phyloP scores from a whole-genome alignment of 2,329 filamentous ascomycete species.

The Colletotrichum sojae region DNA sequence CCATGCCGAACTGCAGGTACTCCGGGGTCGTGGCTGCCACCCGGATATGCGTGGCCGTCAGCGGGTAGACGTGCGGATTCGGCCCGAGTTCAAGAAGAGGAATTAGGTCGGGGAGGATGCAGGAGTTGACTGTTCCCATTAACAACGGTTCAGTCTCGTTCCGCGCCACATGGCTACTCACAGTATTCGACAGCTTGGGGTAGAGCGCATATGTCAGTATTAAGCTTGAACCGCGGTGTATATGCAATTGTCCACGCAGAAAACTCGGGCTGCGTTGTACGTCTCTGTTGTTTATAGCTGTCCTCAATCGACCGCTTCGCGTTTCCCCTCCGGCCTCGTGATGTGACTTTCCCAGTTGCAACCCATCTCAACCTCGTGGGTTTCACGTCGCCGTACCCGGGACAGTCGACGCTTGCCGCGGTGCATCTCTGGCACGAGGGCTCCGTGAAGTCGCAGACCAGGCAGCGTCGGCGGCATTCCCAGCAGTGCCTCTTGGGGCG shows the following conservation, averaged over 20 bases:
- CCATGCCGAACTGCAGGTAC: conserved; percentile 39
- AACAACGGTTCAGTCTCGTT: not conserved
- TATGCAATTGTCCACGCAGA: not conserved
- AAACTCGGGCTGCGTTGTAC: no score
- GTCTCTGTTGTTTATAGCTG: not conserved
- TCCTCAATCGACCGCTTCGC: not conserved
- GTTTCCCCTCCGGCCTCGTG: not conserved
- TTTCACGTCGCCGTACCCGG: conserved; percentile 17
- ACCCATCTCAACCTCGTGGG: conserved; percentile 15
- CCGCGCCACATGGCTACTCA: not conserved
- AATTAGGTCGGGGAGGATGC: conserved; percentile 14
- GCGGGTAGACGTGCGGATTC: conserved; percentile 46
- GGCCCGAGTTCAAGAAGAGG: conserved; percentile 40
- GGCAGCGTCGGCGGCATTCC: conserved; percentile 24
- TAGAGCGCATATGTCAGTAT: conserved; percentile 7
- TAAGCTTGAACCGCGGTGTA: not conserved
- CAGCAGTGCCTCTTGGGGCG: conserved; percentile 22
- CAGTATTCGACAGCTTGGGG: conserved; percentile 24
- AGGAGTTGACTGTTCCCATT: conserved; percentile 5
- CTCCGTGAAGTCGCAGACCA: conserved; percentile 21
- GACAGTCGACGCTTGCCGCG: conserved; percentile 15
- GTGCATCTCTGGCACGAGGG: conserved; percentile 19
- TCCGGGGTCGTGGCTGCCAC: conserved; percentile 5
- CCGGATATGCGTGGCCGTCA: conserved; percentile 40
- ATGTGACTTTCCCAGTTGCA: not conserved